These are phyloP conservation scores for Ustilago loliicola DNA, from an alignment of 1,284 basidiomycete genomes.

Conservation along the genomic window DNA sequence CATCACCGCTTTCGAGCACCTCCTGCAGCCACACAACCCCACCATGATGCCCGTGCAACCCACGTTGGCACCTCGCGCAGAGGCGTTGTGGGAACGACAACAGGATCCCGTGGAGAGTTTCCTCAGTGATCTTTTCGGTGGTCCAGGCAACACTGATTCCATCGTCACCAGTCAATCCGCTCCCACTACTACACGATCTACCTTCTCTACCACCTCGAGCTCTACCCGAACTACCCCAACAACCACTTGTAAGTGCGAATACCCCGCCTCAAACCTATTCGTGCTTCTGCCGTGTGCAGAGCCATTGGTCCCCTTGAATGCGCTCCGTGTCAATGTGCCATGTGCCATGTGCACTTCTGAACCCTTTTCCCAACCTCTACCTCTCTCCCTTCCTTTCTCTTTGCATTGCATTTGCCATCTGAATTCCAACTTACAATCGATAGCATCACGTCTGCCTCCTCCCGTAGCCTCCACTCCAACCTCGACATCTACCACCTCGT, in stretches of 20 bases:
- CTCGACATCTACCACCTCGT: slow-evolving; percentile 16
- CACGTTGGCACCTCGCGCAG: slow-evolving; percentile 34
- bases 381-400: neutral
- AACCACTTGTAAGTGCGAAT: slow-evolving; percentile 23
- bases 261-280: too few species aligned
- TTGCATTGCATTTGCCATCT: neutral
- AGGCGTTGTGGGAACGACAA: slow-evolving; percentile 37
- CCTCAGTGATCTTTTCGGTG: slow-evolving; percentile 16
- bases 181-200: slow-evolving; percentile 10
- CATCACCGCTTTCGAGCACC: neutral
- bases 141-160: slow-evolving; percentile 28
- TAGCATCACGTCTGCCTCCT: slow-evolving; percentile 11
- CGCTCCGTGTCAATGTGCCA: too few species aligned
- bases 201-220: slow-evolving; percentile 11
- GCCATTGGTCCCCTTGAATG: neutral
- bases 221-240: slow-evolving; percentile 13
- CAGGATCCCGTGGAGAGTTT: slow-evolving; percentile 25
- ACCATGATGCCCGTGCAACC: slow-evolving; percentile 28
- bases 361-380: neutral
- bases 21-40: neutral
- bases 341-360: too few species aligned
- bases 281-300: too few species aligned
- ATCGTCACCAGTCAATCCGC: slow-evolving; percentile 14
- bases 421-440: neutral
- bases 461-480: slow-evolving; percentile 32